phyloP scores from a whole-genome alignment of 257 asterid genomes.

The Solanum medicagineum region DNA sequence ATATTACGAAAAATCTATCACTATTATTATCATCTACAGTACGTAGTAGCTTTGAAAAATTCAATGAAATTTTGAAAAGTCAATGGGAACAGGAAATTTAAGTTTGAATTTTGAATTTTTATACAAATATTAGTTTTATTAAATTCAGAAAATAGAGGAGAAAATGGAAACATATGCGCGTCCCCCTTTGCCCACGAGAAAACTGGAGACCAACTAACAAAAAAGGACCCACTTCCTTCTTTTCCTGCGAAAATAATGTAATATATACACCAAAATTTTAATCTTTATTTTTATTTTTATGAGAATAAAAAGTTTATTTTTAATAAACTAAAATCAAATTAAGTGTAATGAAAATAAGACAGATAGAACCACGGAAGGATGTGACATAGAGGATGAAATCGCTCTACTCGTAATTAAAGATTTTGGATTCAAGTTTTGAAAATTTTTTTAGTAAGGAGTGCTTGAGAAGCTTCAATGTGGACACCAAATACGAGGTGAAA shows the following conservation, averaged over 20 bases:
- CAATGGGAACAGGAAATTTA: not conserved
- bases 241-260: fast-evolving
- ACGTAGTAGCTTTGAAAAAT: not conserved
- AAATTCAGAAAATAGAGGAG: not conserved
- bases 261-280: fast-evolving
- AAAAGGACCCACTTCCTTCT: not conserved
- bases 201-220: not conserved
- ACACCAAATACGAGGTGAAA: too few relatives aligned
- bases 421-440: too few relatives aligned
- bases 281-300: not conserved
- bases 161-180: not conserved
- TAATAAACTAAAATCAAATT: not conserved
- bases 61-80: not conserved
- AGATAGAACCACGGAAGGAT: too few relatives aligned
- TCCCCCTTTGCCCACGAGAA: not conserved
- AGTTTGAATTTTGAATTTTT: not conserved
- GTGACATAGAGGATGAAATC: too few relatives aligned
- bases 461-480: too few relatives aligned
- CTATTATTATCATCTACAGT: not conserved
- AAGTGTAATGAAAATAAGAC: not conserved
- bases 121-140: not conserved
- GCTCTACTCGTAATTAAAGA: too few relatives aligned
- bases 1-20: not conserved
- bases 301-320: not conserved
- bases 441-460: too few relatives aligned